Conservation (phyloP, 2,329 filamentous ascomycete species). For the Exophiala calicioides region DNA sequence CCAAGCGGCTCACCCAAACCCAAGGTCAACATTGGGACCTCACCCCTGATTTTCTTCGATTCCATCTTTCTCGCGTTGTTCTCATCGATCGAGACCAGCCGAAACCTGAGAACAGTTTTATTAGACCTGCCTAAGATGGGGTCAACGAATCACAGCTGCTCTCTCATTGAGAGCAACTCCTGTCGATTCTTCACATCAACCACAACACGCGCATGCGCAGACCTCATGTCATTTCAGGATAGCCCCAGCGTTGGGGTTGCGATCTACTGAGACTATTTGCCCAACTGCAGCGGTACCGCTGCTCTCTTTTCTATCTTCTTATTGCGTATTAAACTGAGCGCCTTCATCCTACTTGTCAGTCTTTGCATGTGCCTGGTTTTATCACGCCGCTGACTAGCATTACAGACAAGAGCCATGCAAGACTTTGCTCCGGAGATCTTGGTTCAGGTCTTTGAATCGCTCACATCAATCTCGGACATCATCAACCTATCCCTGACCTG, state of each 20-base stretch:
- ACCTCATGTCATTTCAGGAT: constrained; percentile 37
- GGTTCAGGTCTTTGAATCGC: constrained; percentile 57
- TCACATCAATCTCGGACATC: constrained; percentile 54
- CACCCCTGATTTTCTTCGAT: too few species aligned
- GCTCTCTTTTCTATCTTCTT: constrained; percentile 2
- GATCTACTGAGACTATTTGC: constrained; percentile 43
- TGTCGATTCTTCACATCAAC: background rate
- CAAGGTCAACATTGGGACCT: too few species aligned
- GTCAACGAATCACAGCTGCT: background rate
- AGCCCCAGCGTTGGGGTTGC: constrained; percentile 58
- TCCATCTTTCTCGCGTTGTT: too few species aligned
- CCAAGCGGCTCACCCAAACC: too few species aligned
- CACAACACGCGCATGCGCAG: background rate
- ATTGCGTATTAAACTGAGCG: background rate
- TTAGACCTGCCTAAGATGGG: too few species aligned
- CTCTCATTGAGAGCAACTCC: background rate
- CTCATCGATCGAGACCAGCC: too few species aligned
- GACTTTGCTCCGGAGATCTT: constrained; percentile 60
- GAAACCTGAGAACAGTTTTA: too few species aligned
- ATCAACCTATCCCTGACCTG: constrained; percentile 57
- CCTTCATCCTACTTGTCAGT: background rate
- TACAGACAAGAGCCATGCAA: constrained; percentile 53
- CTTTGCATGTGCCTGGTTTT: background rate
- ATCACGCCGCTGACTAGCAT: background rate
- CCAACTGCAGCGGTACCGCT: constrained; percentile 29